Conservation (phyloP, 768 basidiomycete genomes). For the Tremella yokohamensis region DNA sequence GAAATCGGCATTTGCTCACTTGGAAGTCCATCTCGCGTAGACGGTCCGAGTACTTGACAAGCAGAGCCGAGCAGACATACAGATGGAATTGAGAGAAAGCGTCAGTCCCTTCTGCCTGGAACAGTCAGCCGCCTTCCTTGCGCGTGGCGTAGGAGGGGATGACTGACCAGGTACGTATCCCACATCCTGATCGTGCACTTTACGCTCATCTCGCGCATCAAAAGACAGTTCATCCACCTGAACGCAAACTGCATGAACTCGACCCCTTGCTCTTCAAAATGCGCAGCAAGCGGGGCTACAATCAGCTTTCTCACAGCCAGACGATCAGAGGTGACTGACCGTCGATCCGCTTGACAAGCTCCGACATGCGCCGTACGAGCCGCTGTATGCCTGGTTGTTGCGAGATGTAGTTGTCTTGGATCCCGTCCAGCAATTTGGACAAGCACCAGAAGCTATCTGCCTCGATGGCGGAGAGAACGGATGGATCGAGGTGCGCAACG, state of each 20-base stretch:
- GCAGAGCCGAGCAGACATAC: conserved; percentile 95
- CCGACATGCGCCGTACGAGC: conserved; percentile 88
- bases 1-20: conserved; percentile 55
- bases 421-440: conserved; percentile 88
- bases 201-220: conserved; percentile 97
- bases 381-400: conserved; percentile 95
- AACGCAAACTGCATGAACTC: conserved; percentile 99
- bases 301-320: background rate
- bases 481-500: conserved; percentile 66
- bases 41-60: conserved; percentile 91
- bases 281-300: conserved; percentile 75
- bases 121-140: background rate
- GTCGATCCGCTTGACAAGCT: conserved; percentile 63
- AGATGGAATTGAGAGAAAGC: conserved; percentile 98
- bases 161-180: conserved; percentile 93
- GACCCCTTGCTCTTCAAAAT: conserved; percentile 84
- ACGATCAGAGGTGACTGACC: conserved; percentile 36
- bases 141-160: background rate
- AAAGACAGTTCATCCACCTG: conserved; percentile 98
- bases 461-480: conserved; percentile 78
- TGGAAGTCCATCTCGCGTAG: conserved; percentile 97
- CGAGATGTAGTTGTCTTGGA: conserved; percentile 96
- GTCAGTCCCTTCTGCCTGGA: conserved; percentile 89
- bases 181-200: conserved; percentile 98
- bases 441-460: conserved; percentile 99